Percentiles rank a stretch among this genome's conserved stretches.
Conservation (phyloP, 768 basidiomycete genomes). For the Naganishia friedmannii region DNA sequence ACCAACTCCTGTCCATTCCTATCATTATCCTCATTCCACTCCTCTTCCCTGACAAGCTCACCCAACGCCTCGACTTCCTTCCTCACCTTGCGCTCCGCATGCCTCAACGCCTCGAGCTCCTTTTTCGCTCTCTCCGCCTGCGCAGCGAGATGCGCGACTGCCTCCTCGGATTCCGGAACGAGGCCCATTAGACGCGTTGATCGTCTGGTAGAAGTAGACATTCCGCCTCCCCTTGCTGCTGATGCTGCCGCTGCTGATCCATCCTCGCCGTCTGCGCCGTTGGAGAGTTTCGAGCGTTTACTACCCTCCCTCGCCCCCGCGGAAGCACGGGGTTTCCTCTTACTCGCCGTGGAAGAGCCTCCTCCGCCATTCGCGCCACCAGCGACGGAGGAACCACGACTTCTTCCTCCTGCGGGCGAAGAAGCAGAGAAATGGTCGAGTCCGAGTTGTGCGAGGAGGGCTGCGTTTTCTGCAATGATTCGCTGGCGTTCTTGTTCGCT, state of each 20-base stretch:
- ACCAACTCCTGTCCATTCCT: conserved; percentile 19
- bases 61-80: conserved; percentile 10
- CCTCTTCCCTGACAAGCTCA: conserved; percentile 25
- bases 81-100: conserved; percentile 20
- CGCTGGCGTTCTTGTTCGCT: conserved; percentile 49
- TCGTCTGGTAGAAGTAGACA: not conserved
- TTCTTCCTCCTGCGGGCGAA: not conserved
- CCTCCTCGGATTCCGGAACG: conserved; percentile 6
- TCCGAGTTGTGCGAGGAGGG: conserved; percentile 46
- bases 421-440: conserved; percentile 37
- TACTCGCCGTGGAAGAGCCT: not conserved
- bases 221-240: no score
- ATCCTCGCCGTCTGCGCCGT: not conserved
- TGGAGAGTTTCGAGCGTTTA: conserved; percentile 15
- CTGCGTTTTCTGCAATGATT: conserved; percentile 47
- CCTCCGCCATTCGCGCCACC: not conserved
- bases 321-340: conserved; percentile 1
- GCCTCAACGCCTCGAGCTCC: conserved; percentile 4
- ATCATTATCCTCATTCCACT: conserved; percentile 13
- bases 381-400: not conserved
- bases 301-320: not conserved
- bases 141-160: conserved; percentile 1
- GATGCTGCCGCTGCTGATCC: not conserved
- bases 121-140: conserved; percentile 5
- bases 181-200: conserved; percentile 12